These are phyloP conservation scores for Tetradesmus lagerheimii DNA, from an alignment of 139 green algal species.

Conservation along the genomic window DNA sequence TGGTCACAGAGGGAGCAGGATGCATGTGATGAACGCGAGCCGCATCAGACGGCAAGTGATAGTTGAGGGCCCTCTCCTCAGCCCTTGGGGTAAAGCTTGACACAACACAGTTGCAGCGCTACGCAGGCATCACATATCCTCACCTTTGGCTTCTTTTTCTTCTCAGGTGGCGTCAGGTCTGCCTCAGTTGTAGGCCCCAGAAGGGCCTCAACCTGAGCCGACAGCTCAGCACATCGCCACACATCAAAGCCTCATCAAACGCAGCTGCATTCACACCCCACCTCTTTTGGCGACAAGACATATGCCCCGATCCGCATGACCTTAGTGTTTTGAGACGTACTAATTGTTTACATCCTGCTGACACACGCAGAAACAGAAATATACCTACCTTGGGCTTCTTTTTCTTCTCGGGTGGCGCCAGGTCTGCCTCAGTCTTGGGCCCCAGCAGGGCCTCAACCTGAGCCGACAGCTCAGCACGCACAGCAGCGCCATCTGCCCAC, in stretches of 20 bases:
- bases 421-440: constrained; percentile 89
- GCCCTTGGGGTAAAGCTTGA: no score
- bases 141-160: constrained; percentile 83
- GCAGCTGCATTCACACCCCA: no score
- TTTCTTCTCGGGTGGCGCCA: constrained; percentile 76
- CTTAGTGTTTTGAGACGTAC: no score
- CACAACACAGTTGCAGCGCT: no score
- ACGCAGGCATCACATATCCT: no score
- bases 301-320: no score
- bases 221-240: constrained; percentile 39
- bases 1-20: no score
- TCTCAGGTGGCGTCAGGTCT: constrained; percentile 77
- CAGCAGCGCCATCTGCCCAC: constrained; percentile 82
- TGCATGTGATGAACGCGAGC: no score
- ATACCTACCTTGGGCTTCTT: constrained; percentile 75
- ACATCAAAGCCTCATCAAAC: no score
- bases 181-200: constrained; percentile 91
- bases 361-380: not conserved
- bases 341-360: not conserved
- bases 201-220: constrained; percentile 64
- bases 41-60: no score
- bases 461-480: constrained; percentile 54
- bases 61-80: no score
- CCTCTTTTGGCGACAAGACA: no score
- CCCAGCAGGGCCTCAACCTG: constrained; percentile 80